A percentile compares a stretch with the other conserved stretches of the same genome.
Evolutionary conservation across 768 basidiomycete genomes (phyloP).

Genomic region (Phylloporus sp.): DNA sequence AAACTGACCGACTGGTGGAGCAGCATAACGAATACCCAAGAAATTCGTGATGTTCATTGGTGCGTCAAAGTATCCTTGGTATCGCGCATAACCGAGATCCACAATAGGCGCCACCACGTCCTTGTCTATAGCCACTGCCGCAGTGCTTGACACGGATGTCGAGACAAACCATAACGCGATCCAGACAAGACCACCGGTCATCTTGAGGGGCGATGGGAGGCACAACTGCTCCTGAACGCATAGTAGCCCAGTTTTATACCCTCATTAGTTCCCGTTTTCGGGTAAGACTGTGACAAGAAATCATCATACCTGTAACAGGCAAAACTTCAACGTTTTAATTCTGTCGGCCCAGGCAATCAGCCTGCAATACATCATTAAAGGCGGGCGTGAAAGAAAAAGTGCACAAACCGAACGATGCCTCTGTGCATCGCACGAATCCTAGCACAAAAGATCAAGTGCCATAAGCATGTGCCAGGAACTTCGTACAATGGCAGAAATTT

Average conservation of each 20-base stretch:
- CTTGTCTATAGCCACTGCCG: not conserved
- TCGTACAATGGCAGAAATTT: no score
- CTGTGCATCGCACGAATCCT: no score
- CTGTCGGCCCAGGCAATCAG: not conserved
- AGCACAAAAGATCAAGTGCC: no score
- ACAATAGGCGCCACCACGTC: slow-evolving; percentile 11
- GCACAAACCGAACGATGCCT: not conserved
- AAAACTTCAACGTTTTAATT: not conserved
- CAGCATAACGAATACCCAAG: slow-evolving; percentile 42
- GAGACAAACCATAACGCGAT: not conserved
- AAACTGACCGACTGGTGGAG: slow-evolving; percentile 41
- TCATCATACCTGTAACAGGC: not conserved
- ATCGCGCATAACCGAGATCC: slow-evolving; percentile 29
- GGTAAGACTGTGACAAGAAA: not conserved
- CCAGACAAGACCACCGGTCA: not conserved
- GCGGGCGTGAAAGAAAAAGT: not conserved
- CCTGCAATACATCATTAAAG: not conserved
- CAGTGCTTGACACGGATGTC: not conserved
- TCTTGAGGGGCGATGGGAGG: not conserved
- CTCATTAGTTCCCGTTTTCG: not conserved
- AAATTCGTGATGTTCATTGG: slow-evolving; percentile 21
- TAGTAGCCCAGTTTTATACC: not conserved
- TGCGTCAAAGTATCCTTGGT: slow-evolving; percentile 26
- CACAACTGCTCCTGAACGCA: not conserved
- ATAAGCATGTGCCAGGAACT: no score